Evolutionary conservation across 1,139 yeast species (phyloP).

Genomic region (Blastobotrys capitulatus): DNA sequence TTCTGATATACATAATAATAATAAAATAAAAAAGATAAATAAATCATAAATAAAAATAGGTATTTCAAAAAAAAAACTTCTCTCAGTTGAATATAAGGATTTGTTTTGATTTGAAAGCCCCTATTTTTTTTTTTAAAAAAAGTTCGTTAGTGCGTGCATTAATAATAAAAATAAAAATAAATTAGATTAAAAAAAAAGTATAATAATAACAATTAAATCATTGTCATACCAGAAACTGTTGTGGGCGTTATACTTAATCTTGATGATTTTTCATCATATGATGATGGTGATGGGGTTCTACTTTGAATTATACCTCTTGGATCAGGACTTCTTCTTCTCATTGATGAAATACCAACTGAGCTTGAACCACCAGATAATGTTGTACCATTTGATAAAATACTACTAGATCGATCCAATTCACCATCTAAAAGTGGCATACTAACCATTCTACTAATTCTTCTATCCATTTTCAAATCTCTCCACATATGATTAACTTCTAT

Average conservation of each 20-base stretch:
- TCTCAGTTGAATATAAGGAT: no score
- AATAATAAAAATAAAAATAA: no score
- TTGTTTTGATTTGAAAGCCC: no score
- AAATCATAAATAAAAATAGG: no score
- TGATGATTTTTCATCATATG: not conserved
- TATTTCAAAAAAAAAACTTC: no score
- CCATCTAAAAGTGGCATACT: not conserved
- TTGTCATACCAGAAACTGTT: not conserved
- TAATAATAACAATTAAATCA: not conserved
- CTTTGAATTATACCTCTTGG: not conserved
- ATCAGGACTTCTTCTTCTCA: not conserved
- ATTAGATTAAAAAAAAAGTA: no score
- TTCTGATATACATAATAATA: no score
- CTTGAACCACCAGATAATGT: not conserved
- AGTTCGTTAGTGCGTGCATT: no score
- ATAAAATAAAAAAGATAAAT: no score
- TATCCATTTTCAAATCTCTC: not conserved
- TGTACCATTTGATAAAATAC: no score
- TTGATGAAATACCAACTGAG: not conserved
- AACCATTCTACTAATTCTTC: not conserved
- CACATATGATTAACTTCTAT: slow-evolving; percentile 2
- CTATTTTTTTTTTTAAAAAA: no score
- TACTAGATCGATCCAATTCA: not conserved
- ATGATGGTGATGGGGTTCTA: not conserved
- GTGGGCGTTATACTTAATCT: not conserved